phyloP scores from a whole-genome alignment of 2,329 filamentous ascomycete species.

The Pleoardoris graminearum region DNA sequence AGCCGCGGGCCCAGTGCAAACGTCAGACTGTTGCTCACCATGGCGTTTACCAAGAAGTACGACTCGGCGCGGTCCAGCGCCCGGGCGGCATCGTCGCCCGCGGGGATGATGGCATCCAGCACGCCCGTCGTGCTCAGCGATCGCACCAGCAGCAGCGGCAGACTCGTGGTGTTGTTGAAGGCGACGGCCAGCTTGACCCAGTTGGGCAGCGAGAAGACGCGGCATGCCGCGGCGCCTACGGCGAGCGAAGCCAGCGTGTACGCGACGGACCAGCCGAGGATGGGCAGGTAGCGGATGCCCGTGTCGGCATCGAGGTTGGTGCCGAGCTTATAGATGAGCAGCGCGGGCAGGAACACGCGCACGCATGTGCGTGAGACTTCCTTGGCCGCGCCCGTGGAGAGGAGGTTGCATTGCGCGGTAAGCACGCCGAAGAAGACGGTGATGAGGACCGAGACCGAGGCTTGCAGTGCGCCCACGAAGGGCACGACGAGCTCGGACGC shows the following conservation, averaged over 20 bases:
- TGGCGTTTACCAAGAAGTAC: slow-evolving; percentile 68
- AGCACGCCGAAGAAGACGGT: slow-evolving; percentile 53
- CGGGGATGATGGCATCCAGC: slow-evolving; percentile 53
- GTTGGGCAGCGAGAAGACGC: slow-evolving; percentile 53
- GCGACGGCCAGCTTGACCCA: slow-evolving; percentile 59
- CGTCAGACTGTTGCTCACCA: slow-evolving; percentile 65
- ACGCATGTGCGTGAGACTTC: slow-evolving; percentile 59
- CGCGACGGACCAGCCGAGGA: slow-evolving; percentile 56
- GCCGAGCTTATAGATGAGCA: slow-evolving; percentile 59
- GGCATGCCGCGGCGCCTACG: slow-evolving; percentile 51
- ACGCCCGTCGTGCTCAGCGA: slow-evolving; percentile 61
- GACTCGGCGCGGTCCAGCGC: slow-evolving; percentile 64
- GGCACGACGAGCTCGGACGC: slow-evolving; percentile 41
- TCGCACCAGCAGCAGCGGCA: slow-evolving; percentile 57
- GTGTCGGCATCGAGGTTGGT: slow-evolving; percentile 55
- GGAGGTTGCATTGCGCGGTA: slow-evolving; percentile 55
- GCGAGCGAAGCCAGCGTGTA: slow-evolving; percentile 56
- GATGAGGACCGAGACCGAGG: slow-evolving; percentile 57
- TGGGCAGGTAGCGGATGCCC: slow-evolving; percentile 53
- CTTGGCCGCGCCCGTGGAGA: slow-evolving; percentile 54
- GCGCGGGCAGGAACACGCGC: slow-evolving; percentile 57
- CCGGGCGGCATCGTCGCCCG: slow-evolving; percentile 47
- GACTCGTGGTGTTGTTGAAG: slow-evolving; percentile 62
- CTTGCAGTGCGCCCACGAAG: slow-evolving; percentile 59
- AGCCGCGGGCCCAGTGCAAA: slow-evolving; percentile 66